phyloP scores from a whole-genome alignment of 345 rosid genomes.

The Aurinia saxatilis region DNA sequence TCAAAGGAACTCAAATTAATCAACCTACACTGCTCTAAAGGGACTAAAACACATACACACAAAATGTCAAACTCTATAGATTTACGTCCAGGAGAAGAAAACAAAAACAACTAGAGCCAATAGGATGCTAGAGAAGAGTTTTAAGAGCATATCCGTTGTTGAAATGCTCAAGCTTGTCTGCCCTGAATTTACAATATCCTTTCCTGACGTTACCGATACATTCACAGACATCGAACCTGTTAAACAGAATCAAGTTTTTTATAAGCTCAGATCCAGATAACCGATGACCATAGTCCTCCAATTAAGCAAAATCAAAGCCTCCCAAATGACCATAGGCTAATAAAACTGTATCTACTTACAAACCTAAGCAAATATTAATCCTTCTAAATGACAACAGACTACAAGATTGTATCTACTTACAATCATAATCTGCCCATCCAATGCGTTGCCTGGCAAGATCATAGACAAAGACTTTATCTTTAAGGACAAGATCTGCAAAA shows the following conservation, averaged over 20 bases:
- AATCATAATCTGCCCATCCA: constrained; percentile 90
- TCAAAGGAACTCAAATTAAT: constrained; percentile 10
- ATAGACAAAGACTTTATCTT: constrained; percentile 88
- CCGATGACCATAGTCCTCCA: too few species aligned
- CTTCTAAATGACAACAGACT: too few species aligned
- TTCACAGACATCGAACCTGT: constrained; percentile 85
- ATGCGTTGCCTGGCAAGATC: constrained; percentile 74
- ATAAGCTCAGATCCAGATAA: neutral
- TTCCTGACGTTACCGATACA: constrained; percentile 69
- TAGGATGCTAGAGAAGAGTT: constrained; percentile 33
- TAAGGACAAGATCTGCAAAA: constrained; percentile 81
- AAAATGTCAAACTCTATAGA: constrained; percentile 7
- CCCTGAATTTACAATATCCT: constrained; percentile 56
- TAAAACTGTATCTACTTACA: too few species aligned
- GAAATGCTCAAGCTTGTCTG: constrained; percentile 45
- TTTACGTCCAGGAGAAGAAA: constrained; percentile 30
- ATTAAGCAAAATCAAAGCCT: too few species aligned
- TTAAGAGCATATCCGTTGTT: constrained; percentile 33
- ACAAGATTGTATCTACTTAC: constrained; percentile 43
- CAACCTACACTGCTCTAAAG: constrained; percentile 18
- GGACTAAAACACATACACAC: constrained; percentile 27
- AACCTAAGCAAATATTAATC: too few species aligned
- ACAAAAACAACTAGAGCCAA: constrained; percentile 34
- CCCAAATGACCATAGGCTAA: too few species aligned
- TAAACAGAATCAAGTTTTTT: neutral